Percentiles rank a stretch among this genome's conserved stretches.
These are phyloP conservation scores for Diaporthe caulivora DNA, from an alignment of 2,329 filamentous ascomycete species.

Conservation along the genomic window DNA sequence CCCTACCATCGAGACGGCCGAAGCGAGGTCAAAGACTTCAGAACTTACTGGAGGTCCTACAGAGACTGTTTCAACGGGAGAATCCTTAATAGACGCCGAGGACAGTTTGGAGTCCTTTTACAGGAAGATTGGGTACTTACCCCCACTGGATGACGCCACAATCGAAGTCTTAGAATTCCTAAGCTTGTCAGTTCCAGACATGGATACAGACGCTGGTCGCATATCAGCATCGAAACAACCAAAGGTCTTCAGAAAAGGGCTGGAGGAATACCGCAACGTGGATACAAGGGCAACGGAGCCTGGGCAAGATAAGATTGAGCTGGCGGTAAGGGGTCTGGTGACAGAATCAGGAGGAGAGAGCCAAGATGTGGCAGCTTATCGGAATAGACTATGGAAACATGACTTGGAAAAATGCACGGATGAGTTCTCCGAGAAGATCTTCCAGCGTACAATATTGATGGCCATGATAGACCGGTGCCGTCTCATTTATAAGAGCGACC, in stretches of 20 bases:
- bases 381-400: background rate
- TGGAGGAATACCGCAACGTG: constrained; percentile 21
- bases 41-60: too few species aligned
- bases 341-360: background rate
- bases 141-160: constrained; percentile 11
- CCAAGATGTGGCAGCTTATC: too few species aligned
- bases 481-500: background rate
- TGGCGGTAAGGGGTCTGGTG: too few species aligned
- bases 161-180: background rate
- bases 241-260: constrained; percentile 2
- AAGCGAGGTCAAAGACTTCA: too few species aligned
- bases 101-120: constrained; percentile 1
- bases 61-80: too few species aligned
- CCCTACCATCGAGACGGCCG: too few species aligned
- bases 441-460: constrained; percentile 11
- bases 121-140: constrained; percentile 19
- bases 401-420: background rate
- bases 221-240: background rate
- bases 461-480: constrained; percentile 30
- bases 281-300: background rate
- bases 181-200: background rate
- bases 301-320: background rate
- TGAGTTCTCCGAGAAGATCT: background rate
- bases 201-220: constrained; percentile 8
- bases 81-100: background rate